Base-by-base conservation (phyloP, 305 asterid species). In the Fraxinus velutina region DNA sequence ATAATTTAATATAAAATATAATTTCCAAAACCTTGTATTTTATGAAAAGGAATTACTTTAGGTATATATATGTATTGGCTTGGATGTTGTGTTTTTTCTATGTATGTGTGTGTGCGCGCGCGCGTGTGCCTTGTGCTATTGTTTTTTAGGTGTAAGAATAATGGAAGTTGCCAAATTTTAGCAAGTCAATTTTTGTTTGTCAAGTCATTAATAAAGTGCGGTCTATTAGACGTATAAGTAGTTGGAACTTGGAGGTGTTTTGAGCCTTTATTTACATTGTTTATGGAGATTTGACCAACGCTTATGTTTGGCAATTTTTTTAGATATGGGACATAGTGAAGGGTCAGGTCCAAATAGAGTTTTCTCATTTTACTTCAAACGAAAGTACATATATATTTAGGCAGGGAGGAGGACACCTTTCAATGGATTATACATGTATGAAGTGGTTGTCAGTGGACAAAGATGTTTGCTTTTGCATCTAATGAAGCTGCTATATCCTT, bases 271-370 rank as follows among this genome's bases (percentile, higher is more conserved):
- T 55, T 55, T 55, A 55, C 24, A 17, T 17, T 55, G 24, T n/a
- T 5, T 52, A 52, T 22, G 21, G 33, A 15, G 24, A 21, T 13
- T 70, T 47, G 19, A 0, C 2, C 72, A 9, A 52, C 62, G 75
- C 42, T 62, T 78, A 21, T 42, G 17, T 75, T 79, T 76, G 82
- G 81, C 44, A 6, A 78, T 27, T 79, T 78, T 81, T 82, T 73
- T 91, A 96, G 98, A 90, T 94, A 89, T 94, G 98, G 97, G 98
- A 96, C 89, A 92, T 98, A 0, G 92, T 79, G 73, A 96, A 93
- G 85, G 97, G 98, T 85, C 97, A 91, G 87, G 80, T 94, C 62
- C 98, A 94, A 87, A 86, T 92, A 7, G 97, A 96, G 86, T 92
- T 94, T 84, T 88, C 94, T 9, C 97, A 96, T 80, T 84, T 94